phyloP scores from a whole-genome alignment of 2,329 filamentous ascomycete species.

The Aspergillus amoenus region DNA sequence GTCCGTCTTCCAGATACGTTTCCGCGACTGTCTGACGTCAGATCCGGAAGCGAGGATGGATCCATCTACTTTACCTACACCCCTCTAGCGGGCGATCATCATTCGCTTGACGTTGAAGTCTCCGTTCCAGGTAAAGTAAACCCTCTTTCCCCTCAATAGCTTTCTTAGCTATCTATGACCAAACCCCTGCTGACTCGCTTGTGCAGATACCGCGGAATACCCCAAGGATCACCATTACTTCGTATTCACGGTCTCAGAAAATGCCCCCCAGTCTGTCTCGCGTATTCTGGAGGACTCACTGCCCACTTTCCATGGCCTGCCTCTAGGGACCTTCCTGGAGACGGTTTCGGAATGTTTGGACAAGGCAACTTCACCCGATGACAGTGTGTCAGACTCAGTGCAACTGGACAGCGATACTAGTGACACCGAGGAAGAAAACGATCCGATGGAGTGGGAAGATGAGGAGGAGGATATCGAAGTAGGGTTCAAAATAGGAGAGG shows the following conservation, averaged over 20 bases:
- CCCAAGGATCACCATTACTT: slow-evolving; percentile 58
- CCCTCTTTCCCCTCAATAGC: neutral
- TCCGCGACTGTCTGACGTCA: slow-evolving; percentile 55
- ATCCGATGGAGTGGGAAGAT: slow-evolving; percentile 34
- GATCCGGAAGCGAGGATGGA: slow-evolving; percentile 67
- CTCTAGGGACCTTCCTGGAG: slow-evolving; percentile 47
- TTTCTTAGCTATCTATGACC: too few relatives aligned
- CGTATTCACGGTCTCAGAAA: slow-evolving; percentile 53
- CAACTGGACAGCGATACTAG: slow-evolving; percentile 19
- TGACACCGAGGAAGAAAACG: slow-evolving; percentile 27
- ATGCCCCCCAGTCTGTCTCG: slow-evolving; percentile 19
- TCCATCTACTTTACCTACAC: slow-evolving; percentile 65
- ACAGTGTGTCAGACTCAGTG: slow-evolving; percentile 10
- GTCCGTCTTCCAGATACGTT: slow-evolving; percentile 41
- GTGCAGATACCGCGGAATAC: slow-evolving; percentile 59
- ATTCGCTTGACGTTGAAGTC: slow-evolving; percentile 36
- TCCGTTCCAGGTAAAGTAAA: slow-evolving; percentile 40
- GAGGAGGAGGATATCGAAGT: slow-evolving; percentile 14
- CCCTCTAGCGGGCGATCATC: slow-evolving; percentile 23
- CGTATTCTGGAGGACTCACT: slow-evolving; percentile 46
- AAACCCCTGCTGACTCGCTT: slow-evolving; percentile 4
- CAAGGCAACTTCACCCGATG: slow-evolving; percentile 5
- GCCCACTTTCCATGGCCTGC: slow-evolving; percentile 43
- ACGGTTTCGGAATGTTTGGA: slow-evolving; percentile 13
- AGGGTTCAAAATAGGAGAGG: neutral